Evolutionary conservation across 257 asterid species (phyloP), one percentile per base, ranked within the genome.

Genomic region (Ilex aquifolium): DNA sequence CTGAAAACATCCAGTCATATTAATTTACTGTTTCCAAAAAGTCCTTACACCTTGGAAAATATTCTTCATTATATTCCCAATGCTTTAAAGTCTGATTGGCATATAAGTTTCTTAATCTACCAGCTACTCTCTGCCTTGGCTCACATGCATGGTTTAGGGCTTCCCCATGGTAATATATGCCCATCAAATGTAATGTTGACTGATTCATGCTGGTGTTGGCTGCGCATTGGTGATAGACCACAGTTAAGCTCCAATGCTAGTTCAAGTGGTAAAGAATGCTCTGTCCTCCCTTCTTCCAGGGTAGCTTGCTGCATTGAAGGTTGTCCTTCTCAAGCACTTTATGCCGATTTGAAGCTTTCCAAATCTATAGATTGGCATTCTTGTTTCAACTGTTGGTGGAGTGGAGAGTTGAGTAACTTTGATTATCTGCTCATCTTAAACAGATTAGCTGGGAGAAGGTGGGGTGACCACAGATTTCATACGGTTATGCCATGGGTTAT

Each of bases 391-490:
- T 58, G 84, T 29, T 92, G 99, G 99, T 87, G 91, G 94, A 90
- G 77, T 56, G 96, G 99, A 60, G 91, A 89, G 71, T 69, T 92
- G 53, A 85, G 90, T 76, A 92, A 92, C 78, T 92, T 92, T 73
- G 96, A 92, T 69, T 92, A 92, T 79, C 88, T 92, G 67, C 92
- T 92, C 63, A 44, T 89, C 74, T 73, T 92, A 72, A 92, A 87
- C 77, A 84, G 71, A 71, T 68, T 92, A 70, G 96, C 97, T 10
- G 99, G 99, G 64, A 82, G 99, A 79, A 83, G 95, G 71, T 92
- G 99, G 99, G 95, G 99, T n/a, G 99, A 92, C 65, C 90, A 89
- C 65, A 71, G 90, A 30, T 92, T 92, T 77, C 76, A 85, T 69
- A 81, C 83, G 5, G 94, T 92, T 69, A 83, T 89, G 95, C 99